A percentile compares a stretch with the other conserved stretches of the same genome.
Conservation (phyloP, 768 basidiomycete species). For the Trametes meyenii region DNA sequence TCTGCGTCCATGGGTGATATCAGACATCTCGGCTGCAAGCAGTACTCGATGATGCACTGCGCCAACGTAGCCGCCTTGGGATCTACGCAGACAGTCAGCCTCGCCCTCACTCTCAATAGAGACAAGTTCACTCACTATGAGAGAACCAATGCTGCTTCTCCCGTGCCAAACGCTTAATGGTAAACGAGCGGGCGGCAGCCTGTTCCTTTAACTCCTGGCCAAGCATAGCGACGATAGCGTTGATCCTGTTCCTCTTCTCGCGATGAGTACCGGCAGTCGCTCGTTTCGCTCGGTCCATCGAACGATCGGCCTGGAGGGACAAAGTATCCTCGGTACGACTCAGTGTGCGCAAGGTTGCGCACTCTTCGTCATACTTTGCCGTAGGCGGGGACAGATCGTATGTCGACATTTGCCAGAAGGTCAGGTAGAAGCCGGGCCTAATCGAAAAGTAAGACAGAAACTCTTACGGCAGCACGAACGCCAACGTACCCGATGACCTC, state of each 20-base stretch:
- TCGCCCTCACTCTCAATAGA: background rate
- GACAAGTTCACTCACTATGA: conserved; percentile 46
- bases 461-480: conserved; percentile 7
- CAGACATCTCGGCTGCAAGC: conserved; percentile 88
- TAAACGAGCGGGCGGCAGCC: conserved; percentile 68
- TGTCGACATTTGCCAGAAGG: conserved; percentile 96
- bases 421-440: conserved; percentile 90
- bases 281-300: conserved; percentile 64
- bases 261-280: conserved; percentile 60
- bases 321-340: conserved; percentile 71
- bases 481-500: conserved; percentile 73
- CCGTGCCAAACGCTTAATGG: conserved; percentile 71
- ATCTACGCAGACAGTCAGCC: conserved; percentile 31
- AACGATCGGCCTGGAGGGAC: conserved; percentile 68
- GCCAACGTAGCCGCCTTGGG: conserved; percentile 55
- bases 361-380: conserved; percentile 79
- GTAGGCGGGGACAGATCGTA: conserved; percentile 85
- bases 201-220: conserved; percentile 78
- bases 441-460: conserved; percentile 12
- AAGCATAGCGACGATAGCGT: conserved; percentile 57
- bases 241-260: conserved; percentile 66
- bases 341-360: conserved; percentile 56
- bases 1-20: conserved; percentile 98
- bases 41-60: conserved; percentile 79
- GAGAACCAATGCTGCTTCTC: conserved; percentile 88